These are phyloP conservation scores for Crithidia fasciculata DNA, from an alignment of 208 protist genomes.

Conservation along the genomic window DNA sequence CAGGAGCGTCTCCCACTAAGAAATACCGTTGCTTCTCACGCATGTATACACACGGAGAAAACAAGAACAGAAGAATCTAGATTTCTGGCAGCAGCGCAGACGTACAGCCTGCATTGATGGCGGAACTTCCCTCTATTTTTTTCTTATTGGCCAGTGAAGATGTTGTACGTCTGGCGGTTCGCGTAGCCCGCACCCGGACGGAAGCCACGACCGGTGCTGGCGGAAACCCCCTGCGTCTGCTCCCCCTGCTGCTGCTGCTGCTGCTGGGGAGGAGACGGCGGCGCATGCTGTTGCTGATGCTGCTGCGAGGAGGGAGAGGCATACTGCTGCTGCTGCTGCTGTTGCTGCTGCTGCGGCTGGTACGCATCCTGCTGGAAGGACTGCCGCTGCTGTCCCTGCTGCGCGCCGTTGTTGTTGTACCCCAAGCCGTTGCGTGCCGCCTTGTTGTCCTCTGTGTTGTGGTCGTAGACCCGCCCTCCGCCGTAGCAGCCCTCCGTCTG, in stretches of 20 bases:
- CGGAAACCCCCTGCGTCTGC: slow-evolving; percentile 18
- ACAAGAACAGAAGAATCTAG: not conserved
- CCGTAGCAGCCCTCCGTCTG: slow-evolving; percentile 78
- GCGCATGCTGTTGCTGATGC: slow-evolving; percentile 20
- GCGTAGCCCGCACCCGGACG: slow-evolving; percentile 78
- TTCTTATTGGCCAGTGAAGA: slow-evolving; percentile 78
- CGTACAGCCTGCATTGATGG: not conserved
- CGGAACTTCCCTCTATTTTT: not conserved
- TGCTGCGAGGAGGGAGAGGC: slow-evolving; percentile 2
- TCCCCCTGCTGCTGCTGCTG: slow-evolving; percentile 16
- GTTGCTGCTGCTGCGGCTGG: slow-evolving; percentile 23
- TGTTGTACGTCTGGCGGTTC: slow-evolving; percentile 88
- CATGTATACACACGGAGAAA: too few relatives aligned
- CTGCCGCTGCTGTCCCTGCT: slow-evolving; percentile 15
- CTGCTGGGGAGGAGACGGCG: slow-evolving; percentile 27
- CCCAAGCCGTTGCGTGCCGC: slow-evolving; percentile 18
- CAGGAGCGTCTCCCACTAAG: too few relatives aligned
- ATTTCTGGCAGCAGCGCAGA: slow-evolving; percentile 9
- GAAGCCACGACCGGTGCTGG: slow-evolving; percentile 57
- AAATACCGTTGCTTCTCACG: too few relatives aligned
- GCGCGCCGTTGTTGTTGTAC: not conserved
- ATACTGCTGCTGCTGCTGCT: slow-evolving; percentile 6
- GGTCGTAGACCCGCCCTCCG: slow-evolving; percentile 73
- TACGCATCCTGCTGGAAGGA: slow-evolving; percentile 15
- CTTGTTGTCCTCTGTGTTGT: slow-evolving; percentile 54